A percentile compares a stretch with the other conserved stretches of the same genome.
These are phyloP conservation scores for Bromus sterilis DNA, from an alignment of 176 grass and related monocot genomes.

Conservation along the genomic window DNA sequence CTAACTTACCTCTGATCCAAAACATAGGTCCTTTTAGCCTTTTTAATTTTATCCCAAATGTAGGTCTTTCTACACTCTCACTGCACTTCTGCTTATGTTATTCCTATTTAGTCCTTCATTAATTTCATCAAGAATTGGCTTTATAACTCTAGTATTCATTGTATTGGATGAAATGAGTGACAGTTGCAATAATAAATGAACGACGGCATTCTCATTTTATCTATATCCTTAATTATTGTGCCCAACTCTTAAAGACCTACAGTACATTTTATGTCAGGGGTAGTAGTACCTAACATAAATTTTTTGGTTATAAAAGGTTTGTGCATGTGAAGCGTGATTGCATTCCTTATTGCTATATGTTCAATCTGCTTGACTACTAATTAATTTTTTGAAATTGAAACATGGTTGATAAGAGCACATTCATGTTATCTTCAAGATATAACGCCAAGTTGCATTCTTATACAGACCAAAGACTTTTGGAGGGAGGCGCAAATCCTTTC, in stretches of 20 bases:
- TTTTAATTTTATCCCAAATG: neutral
- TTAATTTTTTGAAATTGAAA: neutral
- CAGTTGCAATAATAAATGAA: too few species aligned
- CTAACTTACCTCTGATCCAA: neutral
- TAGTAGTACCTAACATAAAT: neutral
- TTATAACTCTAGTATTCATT: too few species aligned
- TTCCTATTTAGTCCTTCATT: neutral
- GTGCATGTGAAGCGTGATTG: neutral
- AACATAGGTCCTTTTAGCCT: neutral
- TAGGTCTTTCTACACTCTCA: neutral
- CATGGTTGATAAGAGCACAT: neutral
- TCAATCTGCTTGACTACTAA: neutral
- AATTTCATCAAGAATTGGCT: too few species aligned
- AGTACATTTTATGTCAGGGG: too few species aligned
- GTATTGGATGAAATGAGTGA: too few species aligned
- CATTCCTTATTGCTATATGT: slow-evolving; percentile 4
- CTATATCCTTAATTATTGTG: too few species aligned
- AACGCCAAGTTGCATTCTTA: neutral
- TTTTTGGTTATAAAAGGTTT: neutral
- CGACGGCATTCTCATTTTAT: too few species aligned
- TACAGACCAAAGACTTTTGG: slow-evolving; percentile 93
- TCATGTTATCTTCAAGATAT: neutral
- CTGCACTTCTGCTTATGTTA: neutral
- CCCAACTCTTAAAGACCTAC: too few species aligned
- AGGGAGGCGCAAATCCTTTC: slow-evolving; percentile 95